A percentile compares a stretch with the other conserved stretches of the same genome.
These are phyloP conservation scores for Sporothrix curviconia DNA, from an alignment of 2,329 filamentous ascomycete genomes.

Conservation along the genomic window DNA sequence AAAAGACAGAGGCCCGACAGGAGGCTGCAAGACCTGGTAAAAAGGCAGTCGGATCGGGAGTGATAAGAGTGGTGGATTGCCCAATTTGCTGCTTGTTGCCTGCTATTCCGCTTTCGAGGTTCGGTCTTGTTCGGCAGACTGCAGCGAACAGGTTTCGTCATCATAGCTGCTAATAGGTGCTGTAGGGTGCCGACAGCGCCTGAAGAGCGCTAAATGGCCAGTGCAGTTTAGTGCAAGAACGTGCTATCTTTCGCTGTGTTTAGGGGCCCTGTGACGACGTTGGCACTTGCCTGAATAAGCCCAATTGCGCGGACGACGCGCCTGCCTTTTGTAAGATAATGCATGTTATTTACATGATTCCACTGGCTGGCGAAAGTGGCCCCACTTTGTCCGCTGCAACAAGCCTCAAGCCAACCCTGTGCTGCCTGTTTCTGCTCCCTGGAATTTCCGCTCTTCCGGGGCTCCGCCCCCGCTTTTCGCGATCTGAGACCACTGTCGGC, in stretches of 20 bases:
- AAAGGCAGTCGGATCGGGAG: background rate
- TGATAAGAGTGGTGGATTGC: background rate
- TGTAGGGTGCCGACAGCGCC: too few relatives aligned
- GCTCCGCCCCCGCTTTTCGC: slow-evolving; percentile 6
- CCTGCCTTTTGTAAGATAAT: background rate
- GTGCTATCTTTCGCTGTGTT: background rate
- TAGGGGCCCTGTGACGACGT: background rate
- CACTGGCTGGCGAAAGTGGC: background rate
- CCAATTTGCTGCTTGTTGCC: slow-evolving; percentile 7
- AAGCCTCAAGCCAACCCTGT: background rate
- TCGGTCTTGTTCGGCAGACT: too few relatives aligned
- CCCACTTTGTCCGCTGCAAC: background rate
- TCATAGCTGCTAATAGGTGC: slow-evolving; percentile 5
- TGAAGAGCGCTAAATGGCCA: too few relatives aligned
- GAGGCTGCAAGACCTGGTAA: background rate
- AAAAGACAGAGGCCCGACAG: background rate
- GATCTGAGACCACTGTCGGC: background rate
- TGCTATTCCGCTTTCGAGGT: background rate
- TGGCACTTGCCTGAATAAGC: background rate
- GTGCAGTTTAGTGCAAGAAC: background rate
- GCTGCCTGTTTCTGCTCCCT: background rate
- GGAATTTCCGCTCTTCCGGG: background rate
- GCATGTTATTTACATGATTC: background rate
- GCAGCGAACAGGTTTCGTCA: slow-evolving; percentile 6
- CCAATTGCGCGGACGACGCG: background rate